Evolutionary conservation across 1,284 basidiomycete genomes (phyloP), one percentile per base, ranked within the genome.

Genomic region (Athelia sp.): DNA sequence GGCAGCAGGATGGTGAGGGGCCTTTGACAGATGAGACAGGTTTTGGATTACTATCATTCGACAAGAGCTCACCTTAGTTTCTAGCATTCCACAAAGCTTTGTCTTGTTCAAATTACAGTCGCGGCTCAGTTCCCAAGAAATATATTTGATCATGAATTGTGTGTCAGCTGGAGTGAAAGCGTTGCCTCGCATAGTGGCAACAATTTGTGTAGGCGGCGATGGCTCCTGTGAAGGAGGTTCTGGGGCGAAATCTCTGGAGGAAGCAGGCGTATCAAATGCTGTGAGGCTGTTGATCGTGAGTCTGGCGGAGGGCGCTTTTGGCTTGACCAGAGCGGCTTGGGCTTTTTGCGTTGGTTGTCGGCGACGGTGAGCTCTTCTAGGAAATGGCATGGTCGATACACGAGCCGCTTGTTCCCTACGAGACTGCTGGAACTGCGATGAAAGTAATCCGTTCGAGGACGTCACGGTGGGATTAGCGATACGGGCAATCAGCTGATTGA

Each of bases 81-180:
- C 72, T 34, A 87, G 63, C 43, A 70, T 58, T 31, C 73, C 69
- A 58, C 78, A 79, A 17, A 87, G 57, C 45, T 80, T 72, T 43
- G 63, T 63, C 55, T 81, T 74, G 18, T 69, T 73, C 48, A 83
- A 59, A 9, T 59, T 67, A 17, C 81, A 70, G 56, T 86, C 69
- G 35, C 70, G 58, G 54, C 76, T 73, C 35, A 84, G 62, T 46
- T 75, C 70, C 79, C 82, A 86, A 38, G 72, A 66, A 32, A 85
- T 71, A 53, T 82, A 85, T 40, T 79, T 76, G 56, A 82, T 67
- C 58, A 88, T 83, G 55, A 75, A 88, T 2, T 74, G 71, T 32
- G 73, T 72, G 58, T 88, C 84, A 55, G 80, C 77, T 18, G 73
- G 67, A 1, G 84, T 87, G 57, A 81, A 88, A 58, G 67, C 78